A percentile compares a stretch with the other conserved stretches of the same genome.
Evolutionary conservation across 2,329 filamentous ascomycete genomes (phyloP).

Genomic region (Sporothrix schenckii): DNA sequence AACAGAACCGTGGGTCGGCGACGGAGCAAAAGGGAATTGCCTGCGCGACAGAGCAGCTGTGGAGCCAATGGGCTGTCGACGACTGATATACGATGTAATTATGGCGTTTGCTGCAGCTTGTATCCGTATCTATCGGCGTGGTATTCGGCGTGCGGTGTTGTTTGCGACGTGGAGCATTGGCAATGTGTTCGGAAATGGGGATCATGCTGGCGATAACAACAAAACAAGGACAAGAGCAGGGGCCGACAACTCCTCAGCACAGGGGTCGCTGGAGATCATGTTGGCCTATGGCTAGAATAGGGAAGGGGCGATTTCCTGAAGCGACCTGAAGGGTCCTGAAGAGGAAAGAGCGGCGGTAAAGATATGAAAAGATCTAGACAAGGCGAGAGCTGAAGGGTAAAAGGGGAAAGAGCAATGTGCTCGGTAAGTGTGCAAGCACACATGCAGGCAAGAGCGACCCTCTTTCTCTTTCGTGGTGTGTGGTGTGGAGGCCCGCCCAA

Average conservation of each 20-base stretch:
- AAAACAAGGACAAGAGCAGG: constrained; percentile 7
- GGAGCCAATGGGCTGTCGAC: background rate
- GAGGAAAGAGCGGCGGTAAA: background rate
- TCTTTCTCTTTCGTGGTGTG: background rate
- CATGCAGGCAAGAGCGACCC: constrained; percentile 1
- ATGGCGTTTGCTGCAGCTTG: background rate
- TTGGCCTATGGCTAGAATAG: background rate
- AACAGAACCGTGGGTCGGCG: constrained; percentile 12
- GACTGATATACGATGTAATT: background rate
- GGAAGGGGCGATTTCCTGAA: constrained; percentile 11
- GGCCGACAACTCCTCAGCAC: background rate
- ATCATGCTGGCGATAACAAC: constrained; percentile 18
- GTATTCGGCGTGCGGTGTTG: background rate
- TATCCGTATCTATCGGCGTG: constrained; percentile 5
- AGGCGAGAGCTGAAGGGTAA: background rate
- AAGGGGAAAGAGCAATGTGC: background rate
- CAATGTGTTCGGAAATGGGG: background rate
- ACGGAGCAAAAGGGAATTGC: constrained; percentile 22
- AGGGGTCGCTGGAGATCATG: constrained; percentile 6
- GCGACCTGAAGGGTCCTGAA: constrained; percentile 14
- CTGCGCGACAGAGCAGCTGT: background rate
- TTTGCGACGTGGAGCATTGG: background rate
- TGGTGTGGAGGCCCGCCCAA: constrained; percentile 22
- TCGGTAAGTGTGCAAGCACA: background rate
- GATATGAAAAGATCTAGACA: background rate